Evolutionary conservation across 2,329 filamentous ascomycete species (phyloP), one percentile per base, ranked within the genome.

Genomic region (Chrysoporthe cubensis): DNA sequence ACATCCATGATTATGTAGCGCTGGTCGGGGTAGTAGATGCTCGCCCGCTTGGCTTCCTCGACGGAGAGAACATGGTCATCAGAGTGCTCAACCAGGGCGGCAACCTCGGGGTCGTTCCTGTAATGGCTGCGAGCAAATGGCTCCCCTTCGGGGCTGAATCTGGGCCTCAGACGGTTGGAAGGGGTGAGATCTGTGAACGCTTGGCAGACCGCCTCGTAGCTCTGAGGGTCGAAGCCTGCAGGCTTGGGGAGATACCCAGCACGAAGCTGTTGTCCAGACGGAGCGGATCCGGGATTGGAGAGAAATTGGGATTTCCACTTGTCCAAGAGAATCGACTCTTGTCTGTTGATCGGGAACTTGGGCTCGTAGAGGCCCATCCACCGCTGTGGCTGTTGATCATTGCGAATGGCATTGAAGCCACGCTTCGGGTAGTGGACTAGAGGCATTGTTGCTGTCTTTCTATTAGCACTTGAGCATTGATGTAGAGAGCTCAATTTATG

Each of bases 21-120:
- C 52, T 64, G 62, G 52, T 58, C 50, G 18, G 62, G 62, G n/a
- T 64, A 64, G 52, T 43, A 64, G 5, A 57, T 37, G 14, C 21
- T 44, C 37, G 52, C 43, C 9, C 18, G 44, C 52, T 48, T 40
- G 21, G 14, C 62, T 13, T 44, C 57, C 37, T 42, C n/a, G 9
- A 18, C 56, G 8, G 56, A 42, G 37, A 43, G 16, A 16, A 59
- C 18, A 6, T 21, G 34, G 5, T 40, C 13, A 11, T 8, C 37
- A 7, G 1, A 9, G 2, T 37, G n/a, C n/a, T 60, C 6, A 3
- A 21, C 37, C 40, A 42, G 16, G 16, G 57, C 34, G 11, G 8
- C 8, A 4, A 18, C 34, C 13, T 1, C 34, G 26, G 14, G 4
- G 8, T 58, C 16, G 14, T 6, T 4, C 7, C 4, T 58, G 32